Base-by-base conservation (phyloP, 148 eudicot species). In the Vaccinium myrtillus region DNA sequence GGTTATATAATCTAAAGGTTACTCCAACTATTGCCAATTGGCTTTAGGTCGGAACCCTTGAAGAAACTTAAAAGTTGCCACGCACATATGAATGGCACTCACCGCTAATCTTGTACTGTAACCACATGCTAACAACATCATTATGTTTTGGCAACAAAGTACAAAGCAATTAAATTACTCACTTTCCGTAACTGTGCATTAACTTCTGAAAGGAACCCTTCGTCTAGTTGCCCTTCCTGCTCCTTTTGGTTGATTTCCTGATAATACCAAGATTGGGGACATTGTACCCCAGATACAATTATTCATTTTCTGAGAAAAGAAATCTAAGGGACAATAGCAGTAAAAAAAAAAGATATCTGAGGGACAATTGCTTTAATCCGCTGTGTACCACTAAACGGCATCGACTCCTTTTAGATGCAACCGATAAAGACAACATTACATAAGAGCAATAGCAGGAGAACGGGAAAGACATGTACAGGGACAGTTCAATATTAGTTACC, bases 181-280 rank as follows among this genome's bases (percentile, higher is more conserved):
- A 97, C 99, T 90, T 97, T 98, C 54, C 98, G 98, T 49, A 97
- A 84, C 85, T 97, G 99, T 79, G 99, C 99, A 84, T 90, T 95
- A 87, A 97, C 98, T 92, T 97, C 98, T 81, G 99, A 81, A 75
- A 95, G 96, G 88, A 97, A 97, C 27, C 99, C 93, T 90, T 97
- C 98, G 82, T 97, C 99, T 69, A 97, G 86, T 84, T 92, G 89
- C 76, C 98, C 98, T 93, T 97, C 99, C 87, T 90, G 90, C 92
- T 94, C 99, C 85, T 96, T 93, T 88, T 91, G 92, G 78, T 87
- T 91, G 85, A 97, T 77, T 90, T 93, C 98, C 99, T 97, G 89
- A 78, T 51, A 82, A 83, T 75, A 49, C 75, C 18, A 89, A 79
- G 81, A 59, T 50, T 55, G 53, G 48, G 82, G 51, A 76, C 27